Evolutionary conservation across 148 eudicot species (phyloP).

Genomic region (Cornus suecica): DNA sequence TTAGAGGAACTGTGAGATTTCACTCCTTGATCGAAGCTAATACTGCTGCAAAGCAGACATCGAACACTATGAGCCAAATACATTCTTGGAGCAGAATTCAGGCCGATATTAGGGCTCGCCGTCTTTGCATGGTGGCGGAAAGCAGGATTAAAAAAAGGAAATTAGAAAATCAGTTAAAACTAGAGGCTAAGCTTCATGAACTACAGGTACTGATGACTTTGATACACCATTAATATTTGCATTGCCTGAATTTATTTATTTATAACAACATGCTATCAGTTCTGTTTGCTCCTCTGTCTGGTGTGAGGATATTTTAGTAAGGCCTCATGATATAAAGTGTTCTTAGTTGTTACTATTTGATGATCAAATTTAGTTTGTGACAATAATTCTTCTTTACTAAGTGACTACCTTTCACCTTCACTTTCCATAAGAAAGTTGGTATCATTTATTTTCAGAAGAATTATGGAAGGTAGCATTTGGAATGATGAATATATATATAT

Average conservation of each 20-base stretch:
- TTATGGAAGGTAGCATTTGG: no score
- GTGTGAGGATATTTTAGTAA: no score
- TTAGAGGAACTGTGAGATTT: conserved; percentile 12
- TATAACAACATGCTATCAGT: neutral
- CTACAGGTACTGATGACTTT: conserved; percentile 24
- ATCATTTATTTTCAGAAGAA: no score
- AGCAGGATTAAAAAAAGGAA: conserved; percentile 29
- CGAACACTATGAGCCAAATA: conserved; percentile 17
- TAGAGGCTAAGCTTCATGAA: conserved; percentile 30
- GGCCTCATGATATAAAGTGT: no score
- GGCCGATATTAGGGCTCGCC: conserved; percentile 24
- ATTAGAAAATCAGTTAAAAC: conserved; percentile 32
- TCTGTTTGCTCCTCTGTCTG: neutral
- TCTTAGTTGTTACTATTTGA: no score
- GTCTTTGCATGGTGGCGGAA: conserved; percentile 31
- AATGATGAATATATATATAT: no score
- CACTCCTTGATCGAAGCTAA: conserved; percentile 11
- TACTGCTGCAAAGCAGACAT: conserved; percentile 24
- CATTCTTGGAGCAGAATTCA: conserved; percentile 29
- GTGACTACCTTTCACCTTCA: no score
- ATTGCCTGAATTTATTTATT: neutral
- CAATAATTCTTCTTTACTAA: no score
- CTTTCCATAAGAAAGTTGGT: no score
- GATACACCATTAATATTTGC: neutral
- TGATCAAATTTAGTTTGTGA: no score